phyloP scores from a whole-genome alignment of 768 basidiomycete species.

The Leccinum sublutescens region DNA sequence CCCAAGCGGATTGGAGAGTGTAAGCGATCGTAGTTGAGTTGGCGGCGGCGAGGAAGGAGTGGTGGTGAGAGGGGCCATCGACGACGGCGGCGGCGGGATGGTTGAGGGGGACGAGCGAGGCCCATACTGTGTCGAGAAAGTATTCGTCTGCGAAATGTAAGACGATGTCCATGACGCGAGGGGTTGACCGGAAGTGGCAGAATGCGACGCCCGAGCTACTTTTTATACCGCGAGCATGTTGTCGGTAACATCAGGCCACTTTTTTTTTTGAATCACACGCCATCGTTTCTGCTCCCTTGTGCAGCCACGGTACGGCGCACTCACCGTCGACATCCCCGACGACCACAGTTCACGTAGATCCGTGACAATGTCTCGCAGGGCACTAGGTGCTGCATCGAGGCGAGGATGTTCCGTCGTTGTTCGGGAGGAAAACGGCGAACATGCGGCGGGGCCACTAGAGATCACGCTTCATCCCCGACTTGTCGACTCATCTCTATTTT shows the following conservation, averaged over 20 bases:
- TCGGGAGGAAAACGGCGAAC: not conserved
- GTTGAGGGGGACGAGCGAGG: constrained; percentile 61
- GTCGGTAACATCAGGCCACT: constrained; percentile 31
- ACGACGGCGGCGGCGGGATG: constrained; percentile 41
- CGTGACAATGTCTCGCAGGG: not conserved
- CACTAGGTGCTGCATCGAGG: not conserved
- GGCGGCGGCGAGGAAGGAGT: constrained; percentile 19
- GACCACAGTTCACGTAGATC: not conserved
- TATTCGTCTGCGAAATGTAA: constrained; percentile 67
- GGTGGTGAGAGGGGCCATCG: constrained; percentile 21
- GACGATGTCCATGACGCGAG: constrained; percentile 72
- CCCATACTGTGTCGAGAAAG: constrained; percentile 78
- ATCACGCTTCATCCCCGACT: not conserved
- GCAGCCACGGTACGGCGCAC: not conserved
- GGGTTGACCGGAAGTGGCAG: not conserved
- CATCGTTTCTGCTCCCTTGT: not conserved
- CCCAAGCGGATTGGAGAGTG: constrained; percentile 67
- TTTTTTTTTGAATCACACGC: constrained; percentile 27
- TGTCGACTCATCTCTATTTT: not conserved
- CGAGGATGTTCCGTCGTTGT: not conserved
- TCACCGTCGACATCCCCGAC: not conserved
- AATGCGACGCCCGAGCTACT: not conserved
- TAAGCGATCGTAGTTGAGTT: constrained; percentile 42
- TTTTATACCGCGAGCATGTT: constrained; percentile 23
- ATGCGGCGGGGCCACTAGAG: not conserved